A percentile compares a stretch with the other conserved stretches of the same genome.
phyloP scores from a whole-genome alignment of 2,329 filamentous ascomycete genomes.

The Shiraia bambusicola region DNA sequence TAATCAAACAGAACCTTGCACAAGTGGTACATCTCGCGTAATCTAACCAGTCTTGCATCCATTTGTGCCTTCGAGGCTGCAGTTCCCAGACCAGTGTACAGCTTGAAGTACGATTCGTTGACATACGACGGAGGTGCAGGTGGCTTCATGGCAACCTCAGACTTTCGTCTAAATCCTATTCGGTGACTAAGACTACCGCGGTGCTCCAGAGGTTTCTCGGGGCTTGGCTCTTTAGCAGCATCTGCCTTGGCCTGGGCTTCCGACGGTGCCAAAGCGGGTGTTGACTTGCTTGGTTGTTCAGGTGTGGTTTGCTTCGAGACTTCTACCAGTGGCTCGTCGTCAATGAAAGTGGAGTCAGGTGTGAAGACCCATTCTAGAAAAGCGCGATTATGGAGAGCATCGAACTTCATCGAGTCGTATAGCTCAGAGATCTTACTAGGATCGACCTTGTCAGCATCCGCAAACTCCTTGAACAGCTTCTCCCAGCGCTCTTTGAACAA shows the following conservation, averaged over 20 bases:
- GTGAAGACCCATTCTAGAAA: slow-evolving; percentile 98
- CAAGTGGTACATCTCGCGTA: slow-evolving; percentile 89
- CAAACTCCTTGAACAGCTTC: slow-evolving; percentile 95
- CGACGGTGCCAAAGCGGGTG: slow-evolving; percentile 32
- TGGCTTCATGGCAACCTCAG: slow-evolving; percentile 41
- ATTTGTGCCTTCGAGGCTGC: slow-evolving; percentile 69
- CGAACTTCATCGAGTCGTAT: slow-evolving; percentile 99
- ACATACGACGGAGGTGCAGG: slow-evolving; percentile 33
- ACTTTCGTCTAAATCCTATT: slow-evolving; percentile 56
- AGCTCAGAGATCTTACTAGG: slow-evolving; percentile 98
- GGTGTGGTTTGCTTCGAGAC: slow-evolving; percentile 34
- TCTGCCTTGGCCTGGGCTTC: slow-evolving; percentile 35
- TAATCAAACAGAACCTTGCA: slow-evolving; percentile 97
- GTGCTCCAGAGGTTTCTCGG: slow-evolving; percentile 42
- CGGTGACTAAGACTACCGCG: slow-evolving; percentile 47
- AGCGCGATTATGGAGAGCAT: slow-evolving; percentile 92
- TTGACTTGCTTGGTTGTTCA: slow-evolving; percentile 27
- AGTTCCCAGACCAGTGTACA: slow-evolving; percentile 72
- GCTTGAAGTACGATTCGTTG: slow-evolving; percentile 77
- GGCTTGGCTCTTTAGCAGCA: slow-evolving; percentile 36
- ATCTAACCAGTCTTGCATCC: slow-evolving; percentile 80
- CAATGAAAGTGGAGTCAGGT: slow-evolving; percentile 74
- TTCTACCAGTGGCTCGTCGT: slow-evolving; percentile 54
- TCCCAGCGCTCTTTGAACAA: slow-evolving; percentile 97
- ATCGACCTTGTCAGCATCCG: slow-evolving; percentile 95